These are phyloP conservation scores for Caryocar brasiliense DNA, from an alignment of 441 rosid genomes.

Conservation along the genomic window DNA sequence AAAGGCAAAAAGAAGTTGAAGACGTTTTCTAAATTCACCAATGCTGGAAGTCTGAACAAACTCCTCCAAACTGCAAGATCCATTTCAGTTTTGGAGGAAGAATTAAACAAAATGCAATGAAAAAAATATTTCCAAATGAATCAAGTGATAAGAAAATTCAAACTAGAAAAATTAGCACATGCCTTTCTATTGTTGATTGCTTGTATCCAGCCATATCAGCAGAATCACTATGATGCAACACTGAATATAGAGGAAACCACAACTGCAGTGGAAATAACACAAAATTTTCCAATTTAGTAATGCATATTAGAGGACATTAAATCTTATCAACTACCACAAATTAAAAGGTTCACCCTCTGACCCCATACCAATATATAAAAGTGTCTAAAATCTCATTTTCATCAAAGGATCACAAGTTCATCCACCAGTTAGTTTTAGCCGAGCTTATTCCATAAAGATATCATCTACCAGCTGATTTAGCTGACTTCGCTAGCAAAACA, in stretches of 20 bases:
- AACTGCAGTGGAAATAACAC: constrained; percentile 48
- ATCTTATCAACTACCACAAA: no score
- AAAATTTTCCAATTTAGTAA: neutral
- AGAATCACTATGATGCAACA: constrained; percentile 45
- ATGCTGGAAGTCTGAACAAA: constrained; percentile 73
- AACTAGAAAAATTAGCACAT: constrained; percentile 12
- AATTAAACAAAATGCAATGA: neutral
- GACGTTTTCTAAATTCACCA: constrained; percentile 85
- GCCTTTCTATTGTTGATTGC: constrained; percentile 63
- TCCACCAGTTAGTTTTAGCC: no score
- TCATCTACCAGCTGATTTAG: no score
- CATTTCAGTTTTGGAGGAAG: constrained; percentile 3
- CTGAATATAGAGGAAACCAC: constrained; percentile 87
- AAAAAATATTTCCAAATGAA: neutral
- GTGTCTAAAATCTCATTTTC: no score
- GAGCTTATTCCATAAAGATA: no score
- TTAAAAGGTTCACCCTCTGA: no score
- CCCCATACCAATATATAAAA: no score
- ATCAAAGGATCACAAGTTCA: no score
- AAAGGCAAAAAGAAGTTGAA: constrained; percentile 79
- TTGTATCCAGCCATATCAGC: constrained; percentile 34
- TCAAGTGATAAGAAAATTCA: constrained; percentile 5
- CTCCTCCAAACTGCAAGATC: constrained; percentile 69
- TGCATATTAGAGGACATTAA: neutral
- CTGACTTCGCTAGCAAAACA: no score